Percentiles rank a stretch among this genome's conserved stretches.
These are phyloP conservation scores for Pythium phragmiticola DNA, from an alignment of 352 stramenopile species.

Conservation along the genomic window DNA sequence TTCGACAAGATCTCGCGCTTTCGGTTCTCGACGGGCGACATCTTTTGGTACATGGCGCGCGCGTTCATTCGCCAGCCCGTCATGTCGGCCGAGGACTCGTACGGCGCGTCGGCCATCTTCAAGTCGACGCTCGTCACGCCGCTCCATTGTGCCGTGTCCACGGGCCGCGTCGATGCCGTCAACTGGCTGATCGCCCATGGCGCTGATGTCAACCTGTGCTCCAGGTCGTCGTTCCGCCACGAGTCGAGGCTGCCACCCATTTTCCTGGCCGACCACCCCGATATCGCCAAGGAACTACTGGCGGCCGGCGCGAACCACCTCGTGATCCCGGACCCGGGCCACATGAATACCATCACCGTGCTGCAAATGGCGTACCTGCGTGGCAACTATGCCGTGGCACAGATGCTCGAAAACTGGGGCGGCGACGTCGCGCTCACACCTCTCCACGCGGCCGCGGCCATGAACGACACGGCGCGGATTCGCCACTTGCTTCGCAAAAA, in stretches of 20 bases:
- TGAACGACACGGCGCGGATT: slow-evolving; percentile 63
- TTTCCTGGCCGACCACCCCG: slow-evolving; percentile 77
- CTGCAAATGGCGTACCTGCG: slow-evolving; percentile 78
- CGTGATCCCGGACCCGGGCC: slow-evolving; percentile 74
- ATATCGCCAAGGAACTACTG: slow-evolving; percentile 74
- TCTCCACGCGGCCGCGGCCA: slow-evolving; percentile 72
- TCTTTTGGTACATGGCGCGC: slow-evolving; percentile 81
- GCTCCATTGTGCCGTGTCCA: slow-evolving; percentile 79
- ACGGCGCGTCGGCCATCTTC: slow-evolving; percentile 55
- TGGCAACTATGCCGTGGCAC: slow-evolving; percentile 77
- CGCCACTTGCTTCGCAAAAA: slow-evolving; percentile 62
- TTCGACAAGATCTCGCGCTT: slow-evolving; percentile 83
- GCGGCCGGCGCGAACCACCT: slow-evolving; percentile 70
- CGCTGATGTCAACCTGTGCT: slow-evolving; percentile 76
- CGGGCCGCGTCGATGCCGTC: slow-evolving; percentile 66
- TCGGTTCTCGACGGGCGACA: slow-evolving; percentile 71
- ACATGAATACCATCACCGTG: slow-evolving; percentile 86
- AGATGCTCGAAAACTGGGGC: slow-evolving; percentile 82
- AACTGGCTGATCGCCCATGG: slow-evolving; percentile 69
- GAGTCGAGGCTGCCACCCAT: slow-evolving; percentile 73
- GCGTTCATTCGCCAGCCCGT: slow-evolving; percentile 73
- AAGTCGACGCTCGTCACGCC: slow-evolving; percentile 74
- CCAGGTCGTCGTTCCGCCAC: slow-evolving; percentile 65
- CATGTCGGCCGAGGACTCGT: slow-evolving; percentile 58
- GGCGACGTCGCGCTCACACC: slow-evolving; percentile 76